Conservation (phyloP, 2,329 filamentous ascomycete species). For the Arthrinium puccinioides region DNA sequence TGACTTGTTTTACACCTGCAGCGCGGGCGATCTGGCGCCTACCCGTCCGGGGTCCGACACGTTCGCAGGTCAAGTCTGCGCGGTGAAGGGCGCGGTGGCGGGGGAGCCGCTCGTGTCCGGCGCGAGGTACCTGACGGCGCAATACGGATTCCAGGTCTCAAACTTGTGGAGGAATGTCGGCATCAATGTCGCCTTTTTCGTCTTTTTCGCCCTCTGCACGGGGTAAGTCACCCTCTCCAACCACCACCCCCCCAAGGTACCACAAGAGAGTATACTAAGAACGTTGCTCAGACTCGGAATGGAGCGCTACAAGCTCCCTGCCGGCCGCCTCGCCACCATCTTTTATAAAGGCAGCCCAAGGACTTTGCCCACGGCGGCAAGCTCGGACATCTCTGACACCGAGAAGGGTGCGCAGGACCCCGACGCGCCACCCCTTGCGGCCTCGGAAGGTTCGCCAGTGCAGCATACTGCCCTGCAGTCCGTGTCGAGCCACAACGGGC, state of each 20-base stretch:
- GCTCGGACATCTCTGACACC: slow-evolving; percentile 3
- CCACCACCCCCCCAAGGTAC: too few species aligned
- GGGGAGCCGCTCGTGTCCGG: slow-evolving; percentile 8
- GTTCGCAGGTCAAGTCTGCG: slow-evolving; percentile 12
- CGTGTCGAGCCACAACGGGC: slow-evolving; percentile 10
- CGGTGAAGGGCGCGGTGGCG: slow-evolving; percentile 9
- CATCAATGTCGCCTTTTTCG: slow-evolving; percentile 11
- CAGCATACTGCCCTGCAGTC: slow-evolving; percentile 2
- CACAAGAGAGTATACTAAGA: neutral
- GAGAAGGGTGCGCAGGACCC: slow-evolving; percentile 9
- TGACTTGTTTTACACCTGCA: slow-evolving; percentile 7
- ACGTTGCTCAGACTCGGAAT: slow-evolving; percentile 13
- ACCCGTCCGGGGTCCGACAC: slow-evolving; percentile 6
- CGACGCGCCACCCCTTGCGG: slow-evolving; percentile 1
- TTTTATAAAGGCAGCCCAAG: slow-evolving; percentile 14
- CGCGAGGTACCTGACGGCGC: slow-evolving; percentile 3
- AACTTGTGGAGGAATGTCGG: slow-evolving; percentile 12
- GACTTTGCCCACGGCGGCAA: slow-evolving; percentile 2
- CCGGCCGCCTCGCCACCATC: slow-evolving; percentile 13
- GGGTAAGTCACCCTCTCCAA: slow-evolving; percentile 2
- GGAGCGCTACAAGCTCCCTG: slow-evolving; percentile 9
- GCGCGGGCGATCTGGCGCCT: slow-evolving; percentile 7
- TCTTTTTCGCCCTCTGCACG: slow-evolving; percentile 9
- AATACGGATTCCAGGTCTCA: slow-evolving; percentile 6
- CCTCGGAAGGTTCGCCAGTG: slow-evolving; percentile 1